Percentiles rank a stretch among this genome's conserved stretches.
These are phyloP conservation scores for Phialophora tarda DNA, from an alignment of 2,329 filamentous ascomycete genomes.

Conservation along the genomic window DNA sequence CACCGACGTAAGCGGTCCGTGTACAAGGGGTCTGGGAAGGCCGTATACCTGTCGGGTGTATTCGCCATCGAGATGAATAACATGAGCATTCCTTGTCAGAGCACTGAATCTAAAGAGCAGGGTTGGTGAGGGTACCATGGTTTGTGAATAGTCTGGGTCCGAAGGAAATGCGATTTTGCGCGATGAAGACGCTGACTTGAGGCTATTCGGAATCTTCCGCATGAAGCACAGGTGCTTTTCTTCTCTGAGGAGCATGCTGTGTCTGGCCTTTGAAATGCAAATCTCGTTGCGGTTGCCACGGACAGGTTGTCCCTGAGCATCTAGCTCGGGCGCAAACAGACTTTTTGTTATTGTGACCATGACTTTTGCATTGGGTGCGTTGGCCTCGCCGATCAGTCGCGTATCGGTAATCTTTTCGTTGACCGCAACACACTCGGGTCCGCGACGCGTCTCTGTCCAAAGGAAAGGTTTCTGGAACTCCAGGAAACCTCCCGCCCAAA, in stretches of 20 bases:
- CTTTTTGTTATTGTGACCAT: constrained; percentile 54
- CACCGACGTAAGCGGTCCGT: constrained; percentile 80
- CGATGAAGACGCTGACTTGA: constrained; percentile 19
- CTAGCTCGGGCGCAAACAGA: constrained; percentile 47
- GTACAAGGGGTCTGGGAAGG: constrained; percentile 76
- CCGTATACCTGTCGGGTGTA: constrained; percentile 76
- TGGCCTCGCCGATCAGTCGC: constrained; percentile 56
- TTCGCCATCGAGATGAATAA: constrained; percentile 79
- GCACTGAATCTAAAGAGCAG: constrained; percentile 91
- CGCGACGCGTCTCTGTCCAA: constrained; percentile 31
- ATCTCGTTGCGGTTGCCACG: not conserved
- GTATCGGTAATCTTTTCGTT: constrained; percentile 57
- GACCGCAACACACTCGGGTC: constrained; percentile 48
- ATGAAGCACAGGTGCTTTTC: constrained; percentile 69
- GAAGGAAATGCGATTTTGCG: constrained; percentile 43
- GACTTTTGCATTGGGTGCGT: constrained; percentile 58
- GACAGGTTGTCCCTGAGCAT: constrained; percentile 38
- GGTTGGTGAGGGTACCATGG: constrained; percentile 68
- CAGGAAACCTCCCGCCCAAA: constrained; percentile 87
- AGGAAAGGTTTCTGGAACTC: constrained; percentile 52
- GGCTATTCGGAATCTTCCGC: constrained; percentile 49
- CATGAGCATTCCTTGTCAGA: constrained; percentile 89
- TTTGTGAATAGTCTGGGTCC: constrained; percentile 61
- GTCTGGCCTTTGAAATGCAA: constrained; percentile 18
- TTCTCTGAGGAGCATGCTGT: constrained; percentile 60